Evolutionary conservation across 169 alveolate species (phyloP).

Genomic region (Cyclospora cayetanensis): DNA sequence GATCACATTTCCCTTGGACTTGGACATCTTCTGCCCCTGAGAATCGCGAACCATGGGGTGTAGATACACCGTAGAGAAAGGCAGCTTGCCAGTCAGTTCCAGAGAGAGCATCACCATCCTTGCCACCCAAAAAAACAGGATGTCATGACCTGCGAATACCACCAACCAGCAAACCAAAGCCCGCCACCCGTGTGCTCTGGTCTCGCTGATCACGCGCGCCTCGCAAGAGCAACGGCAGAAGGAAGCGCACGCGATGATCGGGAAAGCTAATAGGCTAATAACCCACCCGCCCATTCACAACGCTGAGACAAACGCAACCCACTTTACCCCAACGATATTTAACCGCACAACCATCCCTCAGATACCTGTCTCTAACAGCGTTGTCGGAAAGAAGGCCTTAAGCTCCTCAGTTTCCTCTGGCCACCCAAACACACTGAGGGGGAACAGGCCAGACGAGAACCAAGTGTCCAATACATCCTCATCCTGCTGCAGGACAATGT

Average conservation of each 20-base stretch:
- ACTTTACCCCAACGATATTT: neutral
- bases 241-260: neutral
- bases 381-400: conserved; percentile 96
- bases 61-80: conserved; percentile 96
- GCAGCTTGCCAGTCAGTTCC: conserved; percentile 94
- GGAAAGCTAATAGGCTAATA: neutral
- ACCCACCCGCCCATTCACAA: neutral
- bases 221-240: conserved; percentile 47
- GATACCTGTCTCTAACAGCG: conserved; percentile 89
- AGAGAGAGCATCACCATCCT: conserved; percentile 98
- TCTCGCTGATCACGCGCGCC: neutral
- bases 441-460: conserved; percentile 99
- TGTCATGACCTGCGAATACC: conserved; percentile 98
- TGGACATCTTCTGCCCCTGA: conserved; percentile 98
- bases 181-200: neutral
- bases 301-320: neutral
- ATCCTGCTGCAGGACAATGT: conserved; percentile 92
- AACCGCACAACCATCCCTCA: neutral
- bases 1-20: conserved; percentile 98
- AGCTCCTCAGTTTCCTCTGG: conserved; percentile 94
- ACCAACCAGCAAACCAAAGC: neutral
- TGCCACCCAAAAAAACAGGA: conserved; percentile 99
- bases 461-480: conserved; percentile 99
- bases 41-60: conserved; percentile 99
- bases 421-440: conserved; percentile 99